Evolutionary conservation across 495 filamentous ascomycete species (phyloP).

Genomic region (Beverwykella pulmonaria): DNA sequence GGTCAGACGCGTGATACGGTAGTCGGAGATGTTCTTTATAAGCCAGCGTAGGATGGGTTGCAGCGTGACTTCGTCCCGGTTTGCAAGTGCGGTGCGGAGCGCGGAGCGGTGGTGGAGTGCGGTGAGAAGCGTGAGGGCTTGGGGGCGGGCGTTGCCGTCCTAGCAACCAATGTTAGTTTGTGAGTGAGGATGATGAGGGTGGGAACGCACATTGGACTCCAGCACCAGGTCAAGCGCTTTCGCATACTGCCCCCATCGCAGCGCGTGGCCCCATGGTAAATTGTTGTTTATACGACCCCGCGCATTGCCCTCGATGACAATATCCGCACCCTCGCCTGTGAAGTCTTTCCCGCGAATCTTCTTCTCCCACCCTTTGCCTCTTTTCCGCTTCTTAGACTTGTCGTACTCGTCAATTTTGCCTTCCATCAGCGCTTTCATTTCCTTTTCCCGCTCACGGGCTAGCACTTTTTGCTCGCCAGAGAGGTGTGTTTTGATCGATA

Average conservation of each 20-base stretch:
- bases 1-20: slow-evolving; percentile 73
- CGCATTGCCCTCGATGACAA: slow-evolving; percentile 79
- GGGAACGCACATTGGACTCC: slow-evolving; percentile 44
- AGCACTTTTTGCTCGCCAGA: slow-evolving; percentile 79
- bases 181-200: slow-evolving; percentile 1
- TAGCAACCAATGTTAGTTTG: background rate
- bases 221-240: slow-evolving; percentile 80
- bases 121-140: slow-evolving; percentile 71
- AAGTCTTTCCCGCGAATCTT: slow-evolving; percentile 76
- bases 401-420: slow-evolving; percentile 74
- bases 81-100: slow-evolving; percentile 74
- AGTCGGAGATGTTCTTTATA: slow-evolving; percentile 73
- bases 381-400: slow-evolving; percentile 59
- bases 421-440: slow-evolving; percentile 81
- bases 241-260: slow-evolving; percentile 76
- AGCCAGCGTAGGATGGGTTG: slow-evolving; percentile 85
- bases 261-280: slow-evolving; percentile 78
- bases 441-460: slow-evolving; percentile 76
- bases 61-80: slow-evolving; percentile 79
- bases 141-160: slow-evolving; percentile 27
- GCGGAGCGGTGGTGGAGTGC: slow-evolving; percentile 88
- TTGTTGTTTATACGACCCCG: slow-evolving; percentile 56
- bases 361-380: slow-evolving; percentile 69
- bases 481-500: slow-evolving; percentile 84
- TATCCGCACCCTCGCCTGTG: slow-evolving; percentile 81